Conservation (phyloP, 768 basidiomycete genomes). For the Leccinum olivaceopallidum region DNA sequence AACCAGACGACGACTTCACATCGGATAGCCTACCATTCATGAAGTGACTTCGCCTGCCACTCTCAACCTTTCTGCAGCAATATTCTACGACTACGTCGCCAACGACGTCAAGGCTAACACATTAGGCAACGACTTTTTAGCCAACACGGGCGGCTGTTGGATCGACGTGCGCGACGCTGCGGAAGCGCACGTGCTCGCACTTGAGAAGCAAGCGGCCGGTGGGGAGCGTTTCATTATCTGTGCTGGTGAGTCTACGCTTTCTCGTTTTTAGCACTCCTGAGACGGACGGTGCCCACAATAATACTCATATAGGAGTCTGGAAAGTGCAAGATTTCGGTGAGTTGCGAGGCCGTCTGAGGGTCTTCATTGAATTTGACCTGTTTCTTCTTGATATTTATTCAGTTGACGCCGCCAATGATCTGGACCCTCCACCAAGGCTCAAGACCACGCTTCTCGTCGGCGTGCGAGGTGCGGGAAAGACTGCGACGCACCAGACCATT, state of each 20-base stretch:
- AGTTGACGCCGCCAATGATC: not conserved
- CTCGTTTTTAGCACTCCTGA: not conserved
- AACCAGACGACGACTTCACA: not conserved
- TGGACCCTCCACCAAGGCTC: not conserved
- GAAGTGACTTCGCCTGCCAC: not conserved
- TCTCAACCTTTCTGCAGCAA: not conserved
- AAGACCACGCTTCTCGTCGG: not conserved
- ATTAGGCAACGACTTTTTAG: not conserved
- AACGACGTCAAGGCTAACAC: not conserved
- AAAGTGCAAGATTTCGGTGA: not conserved
- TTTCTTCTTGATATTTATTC: not conserved
- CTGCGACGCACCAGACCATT: not conserved
- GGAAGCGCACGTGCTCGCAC: not conserved
- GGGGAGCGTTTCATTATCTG: not conserved
- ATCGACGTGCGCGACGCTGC: not conserved
- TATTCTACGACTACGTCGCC: not conserved
- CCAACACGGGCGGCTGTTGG: not conserved
- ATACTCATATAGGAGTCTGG: not conserved
- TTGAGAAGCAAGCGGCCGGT: not conserved
- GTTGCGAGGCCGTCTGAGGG: not conserved
- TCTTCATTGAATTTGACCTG: not conserved
- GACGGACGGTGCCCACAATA: not conserved
- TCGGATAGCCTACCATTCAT: not conserved
- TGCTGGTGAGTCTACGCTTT: not conserved
- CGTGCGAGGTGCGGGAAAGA: not conserved